Evolutionary conservation across 371 early-diverging fungal genomes (phyloP).

Genomic region (Haplosporangium sp.): DNA sequence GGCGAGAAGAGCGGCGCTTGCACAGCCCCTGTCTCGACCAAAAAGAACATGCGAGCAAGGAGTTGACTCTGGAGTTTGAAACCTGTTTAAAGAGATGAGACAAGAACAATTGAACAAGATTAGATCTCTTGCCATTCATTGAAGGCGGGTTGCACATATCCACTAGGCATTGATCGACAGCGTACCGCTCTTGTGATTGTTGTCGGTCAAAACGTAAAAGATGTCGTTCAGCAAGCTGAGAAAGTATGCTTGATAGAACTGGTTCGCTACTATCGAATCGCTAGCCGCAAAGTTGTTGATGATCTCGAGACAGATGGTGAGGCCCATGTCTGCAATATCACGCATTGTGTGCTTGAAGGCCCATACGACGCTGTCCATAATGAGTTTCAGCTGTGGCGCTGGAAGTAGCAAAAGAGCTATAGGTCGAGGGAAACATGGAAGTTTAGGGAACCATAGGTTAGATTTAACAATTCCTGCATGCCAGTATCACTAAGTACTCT

Average conservation of each 20-base stretch:
- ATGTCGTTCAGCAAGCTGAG: slow-evolving; percentile 92
- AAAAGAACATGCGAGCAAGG: slow-evolving; percentile 86
- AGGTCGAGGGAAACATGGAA: not conserved
- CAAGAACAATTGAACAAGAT: not conserved
- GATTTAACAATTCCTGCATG: not conserved
- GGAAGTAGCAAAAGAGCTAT: slow-evolving; percentile 85
- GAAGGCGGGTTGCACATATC: too few relatives aligned
- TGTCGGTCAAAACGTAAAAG: slow-evolving; percentile 96
- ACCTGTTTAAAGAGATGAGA: slow-evolving; percentile 59
- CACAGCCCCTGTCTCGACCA: slow-evolving; percentile 86
- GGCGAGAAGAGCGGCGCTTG: slow-evolving; percentile 86
- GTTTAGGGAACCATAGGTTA: not conserved
- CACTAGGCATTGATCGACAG: not conserved
- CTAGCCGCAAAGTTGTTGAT: slow-evolving; percentile 80
- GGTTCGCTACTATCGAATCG: slow-evolving; percentile 82
- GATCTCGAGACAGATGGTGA: slow-evolving; percentile 87
- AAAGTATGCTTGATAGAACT: slow-evolving; percentile 92
- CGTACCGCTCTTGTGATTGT: slow-evolving; percentile 96
- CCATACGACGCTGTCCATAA: slow-evolving; percentile 95
- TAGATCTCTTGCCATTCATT: not conserved
- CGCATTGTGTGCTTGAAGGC: slow-evolving; percentile 99
- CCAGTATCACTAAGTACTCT: too few relatives aligned
- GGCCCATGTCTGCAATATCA: slow-evolving; percentile 94
- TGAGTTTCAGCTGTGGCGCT: slow-evolving; percentile 86
- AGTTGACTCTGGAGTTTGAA: slow-evolving; percentile 94